Base-by-base conservation (phyloP, 2,329 filamentous ascomycete species). In the Boeremia exigua region DNA sequence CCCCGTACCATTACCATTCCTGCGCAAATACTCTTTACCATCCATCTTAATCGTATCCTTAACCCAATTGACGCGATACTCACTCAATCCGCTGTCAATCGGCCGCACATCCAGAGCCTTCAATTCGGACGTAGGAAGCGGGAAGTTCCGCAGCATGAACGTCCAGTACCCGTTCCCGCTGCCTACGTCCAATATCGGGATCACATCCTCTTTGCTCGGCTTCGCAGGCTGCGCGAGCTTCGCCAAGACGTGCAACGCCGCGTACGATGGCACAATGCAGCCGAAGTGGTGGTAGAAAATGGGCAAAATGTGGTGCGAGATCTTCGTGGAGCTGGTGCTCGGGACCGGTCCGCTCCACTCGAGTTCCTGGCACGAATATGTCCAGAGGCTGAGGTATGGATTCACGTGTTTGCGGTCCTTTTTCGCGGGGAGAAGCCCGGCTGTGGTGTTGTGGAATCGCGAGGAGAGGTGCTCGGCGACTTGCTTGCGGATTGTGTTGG, bases 221-320 rank as follows among this genome's bases (percentile, higher is more conserved):
- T 65, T 69, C 3, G 62, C 29, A 6, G 70, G 73, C 47, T 74
- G 70, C 3, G 71, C 80, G 2, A 90, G 71, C 43, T 82, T 77
- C 32, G 81, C 81, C 29, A 92, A 80, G 19, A 88, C 77, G 58
- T 82, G 78, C 11, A 92, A 77, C 1, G 84, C 80, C 64, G 91
- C 87, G 71, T 88, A 88, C 9, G 83, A 85, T 0, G 89, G 89
- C 17, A 86, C 86, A 1, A 84, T 84, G 75, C 89, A 92, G 46
- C 88, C 88, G 72, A 92, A 92, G 74, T 92, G 89, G 75, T 92
- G 89, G 81, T 91, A 92, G 51, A 91, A 80, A 15, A 92, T 79
- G 2, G 89, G 89, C 8, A 92, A 80, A 6, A 90, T 79, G 63
- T 89, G 88, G 74, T 92, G 89, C 45, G 82, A 84, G 56, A 80